Percentiles rank a stretch among this genome's conserved stretches.
These are phyloP conservation scores for Globisporangium camurandrum DNA, from an alignment of 352 stramenopile genomes.

Conservation along the genomic window DNA sequence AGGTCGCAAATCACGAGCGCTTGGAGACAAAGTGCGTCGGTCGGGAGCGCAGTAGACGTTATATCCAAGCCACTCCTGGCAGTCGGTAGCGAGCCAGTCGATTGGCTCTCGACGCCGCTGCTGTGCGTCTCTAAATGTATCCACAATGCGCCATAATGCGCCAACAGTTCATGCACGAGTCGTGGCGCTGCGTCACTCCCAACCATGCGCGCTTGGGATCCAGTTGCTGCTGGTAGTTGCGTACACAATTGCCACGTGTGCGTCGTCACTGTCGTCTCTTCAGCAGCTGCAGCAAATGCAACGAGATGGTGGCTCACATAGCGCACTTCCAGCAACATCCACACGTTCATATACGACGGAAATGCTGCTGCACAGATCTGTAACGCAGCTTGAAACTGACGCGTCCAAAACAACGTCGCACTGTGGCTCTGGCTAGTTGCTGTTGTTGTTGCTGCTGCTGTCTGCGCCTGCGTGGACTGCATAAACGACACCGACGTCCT, in stretches of 20 bases:
- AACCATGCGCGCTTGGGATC: slow-evolving; percentile 34
- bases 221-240: slow-evolving; percentile 41
- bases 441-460: slow-evolving; percentile 14
- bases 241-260: slow-evolving; percentile 80
- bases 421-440: slow-evolving; percentile 16
- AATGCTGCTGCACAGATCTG: slow-evolving; percentile 61
- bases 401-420: slow-evolving; percentile 68
- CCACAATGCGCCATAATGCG: slow-evolving; percentile 67
- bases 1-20: slow-evolving; percentile 74
- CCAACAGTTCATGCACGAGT: slow-evolving; percentile 70
- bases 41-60: not conserved
- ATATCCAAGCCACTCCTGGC: too few species aligned
- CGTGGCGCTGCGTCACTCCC: slow-evolving; percentile 47
- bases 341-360: slow-evolving; percentile 49
- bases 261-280: too few species aligned
- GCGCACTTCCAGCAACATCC: slow-evolving; percentile 69
- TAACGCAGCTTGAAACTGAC: slow-evolving; percentile 72
- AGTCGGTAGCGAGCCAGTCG: too few species aligned
- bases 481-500: slow-evolving; percentile 28
- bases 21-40: slow-evolving; percentile 51
- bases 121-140: slow-evolving; percentile 37
- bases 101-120: too few species aligned
- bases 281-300: slow-evolving; percentile 42
- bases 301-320: slow-evolving; percentile 80
- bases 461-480: too few species aligned